These are phyloP conservation scores for Agastache rugosa DNA, from an alignment of 257 asterid genomes.

Conservation along the genomic window DNA sequence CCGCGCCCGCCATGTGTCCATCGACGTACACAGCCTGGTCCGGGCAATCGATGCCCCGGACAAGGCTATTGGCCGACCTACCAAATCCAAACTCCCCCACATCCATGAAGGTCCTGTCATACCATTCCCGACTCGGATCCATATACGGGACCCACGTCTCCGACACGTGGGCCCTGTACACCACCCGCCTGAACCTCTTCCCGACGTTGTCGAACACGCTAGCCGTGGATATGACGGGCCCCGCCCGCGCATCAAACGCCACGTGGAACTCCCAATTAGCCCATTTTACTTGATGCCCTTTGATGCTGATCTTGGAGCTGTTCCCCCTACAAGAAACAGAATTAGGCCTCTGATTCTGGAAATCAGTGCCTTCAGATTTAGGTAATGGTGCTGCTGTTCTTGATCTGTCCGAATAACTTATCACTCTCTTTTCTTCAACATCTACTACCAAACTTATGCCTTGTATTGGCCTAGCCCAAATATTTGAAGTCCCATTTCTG, in stretches of 20 bases:
- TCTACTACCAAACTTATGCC: constrained; percentile 60
- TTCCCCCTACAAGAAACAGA: constrained; percentile 40
- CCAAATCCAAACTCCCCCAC: constrained; percentile 85
- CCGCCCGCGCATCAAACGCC: constrained; percentile 67
- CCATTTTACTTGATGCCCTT: constrained; percentile 59
- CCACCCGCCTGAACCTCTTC: constrained; percentile 52
- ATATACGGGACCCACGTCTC: constrained; percentile 86
- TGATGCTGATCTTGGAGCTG: constrained; percentile 38
- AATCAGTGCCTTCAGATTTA: constrained; percentile 54
- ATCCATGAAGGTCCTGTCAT: constrained; percentile 72
- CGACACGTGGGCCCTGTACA: constrained; percentile 72
- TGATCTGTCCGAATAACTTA: constrained; percentile 47
- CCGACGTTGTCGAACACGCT: constrained; percentile 42
- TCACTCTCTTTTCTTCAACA: constrained; percentile 53
- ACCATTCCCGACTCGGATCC: constrained; percentile 78
- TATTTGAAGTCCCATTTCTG: constrained; percentile 59
- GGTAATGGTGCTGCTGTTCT: constrained; percentile 45
- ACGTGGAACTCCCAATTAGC: constrained; percentile 72
- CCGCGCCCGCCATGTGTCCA: constrained; percentile 62
- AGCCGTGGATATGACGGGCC: constrained; percentile 66
- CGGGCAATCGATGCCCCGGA: constrained; percentile 65
- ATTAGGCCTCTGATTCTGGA: constrained; percentile 45
- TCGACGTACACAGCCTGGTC: constrained; percentile 59
- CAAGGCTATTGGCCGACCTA: constrained; percentile 61
- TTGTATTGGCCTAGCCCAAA: constrained; percentile 75